Percentiles rank a stretch among this genome's conserved stretches.
phyloP scores from a whole-genome alignment of 1,139 yeast genomes.

The Meyerozyma sp. region DNA sequence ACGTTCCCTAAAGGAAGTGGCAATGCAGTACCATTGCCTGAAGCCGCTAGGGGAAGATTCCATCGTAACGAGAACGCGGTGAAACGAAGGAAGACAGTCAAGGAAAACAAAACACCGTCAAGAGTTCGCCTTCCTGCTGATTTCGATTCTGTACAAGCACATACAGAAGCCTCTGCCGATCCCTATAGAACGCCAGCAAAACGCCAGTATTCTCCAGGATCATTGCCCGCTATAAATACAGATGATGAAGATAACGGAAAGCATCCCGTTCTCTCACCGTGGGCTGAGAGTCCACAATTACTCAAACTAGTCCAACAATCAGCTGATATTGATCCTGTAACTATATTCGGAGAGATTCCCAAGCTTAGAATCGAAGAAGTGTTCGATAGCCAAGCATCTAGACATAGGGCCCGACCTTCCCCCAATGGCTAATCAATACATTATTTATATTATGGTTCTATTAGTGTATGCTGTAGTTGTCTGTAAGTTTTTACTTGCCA shows the following conservation, averaged over 20 bases:
- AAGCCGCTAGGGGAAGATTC: constrained; percentile 27
- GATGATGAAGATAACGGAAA: constrained; percentile 44
- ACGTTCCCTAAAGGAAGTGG: constrained; percentile 5
- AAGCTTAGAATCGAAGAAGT: constrained; percentile 65
- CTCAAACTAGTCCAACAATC: constrained; percentile 50
- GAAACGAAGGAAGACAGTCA: constrained; percentile 4
- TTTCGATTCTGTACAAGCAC: background rate
- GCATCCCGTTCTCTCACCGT: constrained; percentile 45
- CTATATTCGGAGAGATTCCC: constrained; percentile 75
- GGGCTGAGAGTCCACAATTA: constrained; percentile 72
- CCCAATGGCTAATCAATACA: constrained; percentile 23
- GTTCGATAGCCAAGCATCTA: constrained; percentile 46
- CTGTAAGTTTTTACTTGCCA: background rate
- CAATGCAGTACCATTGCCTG: constrained; percentile 32
- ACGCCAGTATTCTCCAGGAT: constrained; percentile 11
- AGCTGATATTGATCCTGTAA: constrained; percentile 60
- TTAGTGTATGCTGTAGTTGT: background rate
- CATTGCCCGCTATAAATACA: constrained; percentile 43
- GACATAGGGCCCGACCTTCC: constrained; percentile 53
- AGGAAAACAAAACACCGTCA: constrained; percentile 7
- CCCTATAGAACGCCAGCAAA: background rate
- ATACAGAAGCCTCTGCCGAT: background rate
- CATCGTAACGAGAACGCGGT: constrained; percentile 3
- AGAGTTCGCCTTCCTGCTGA: constrained; percentile 1
- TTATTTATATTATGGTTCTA: background rate